Evolutionary conservation across 1,139 yeast genomes (phyloP).

Genomic region (Candida anutae): DNA sequence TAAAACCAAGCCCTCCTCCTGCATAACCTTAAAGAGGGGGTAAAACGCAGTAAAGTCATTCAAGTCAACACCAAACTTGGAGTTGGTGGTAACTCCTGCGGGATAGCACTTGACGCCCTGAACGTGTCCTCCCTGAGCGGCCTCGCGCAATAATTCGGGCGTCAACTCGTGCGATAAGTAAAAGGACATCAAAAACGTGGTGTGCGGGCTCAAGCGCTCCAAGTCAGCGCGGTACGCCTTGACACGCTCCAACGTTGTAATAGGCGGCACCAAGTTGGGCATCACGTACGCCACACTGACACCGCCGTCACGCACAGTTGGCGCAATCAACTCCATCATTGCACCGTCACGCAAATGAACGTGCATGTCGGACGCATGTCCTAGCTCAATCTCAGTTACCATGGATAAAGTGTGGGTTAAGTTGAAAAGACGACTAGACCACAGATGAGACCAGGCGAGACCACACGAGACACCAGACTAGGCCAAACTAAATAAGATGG

Average conservation of each 20-base stretch:
- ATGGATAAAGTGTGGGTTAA: too few relatives aligned
- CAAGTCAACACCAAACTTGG: slow-evolving; percentile 87
- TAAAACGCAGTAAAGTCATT: slow-evolving; percentile 83
- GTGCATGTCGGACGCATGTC: slow-evolving; percentile 90
- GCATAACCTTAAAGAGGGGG: slow-evolving; percentile 85
- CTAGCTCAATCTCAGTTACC: slow-evolving; percentile 46
- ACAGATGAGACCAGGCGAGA: too few relatives aligned
- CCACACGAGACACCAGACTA: too few relatives aligned
- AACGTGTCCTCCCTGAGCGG: slow-evolving; percentile 65
- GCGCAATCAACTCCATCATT: slow-evolving; percentile 88
- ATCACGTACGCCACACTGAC: slow-evolving; percentile 84
- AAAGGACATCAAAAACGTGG: slow-evolving; percentile 87
- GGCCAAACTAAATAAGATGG: too few relatives aligned
- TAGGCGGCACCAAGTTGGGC: slow-evolving; percentile 95
- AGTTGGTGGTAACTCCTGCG: slow-evolving; percentile 97
- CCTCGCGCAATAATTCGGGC: slow-evolving; percentile 75
- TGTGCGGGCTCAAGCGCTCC: slow-evolving; percentile 65
- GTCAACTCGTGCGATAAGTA: slow-evolving; percentile 73
- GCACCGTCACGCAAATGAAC: slow-evolving; percentile 91
- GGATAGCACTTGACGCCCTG: slow-evolving; percentile 94
- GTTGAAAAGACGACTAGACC: too few relatives aligned
- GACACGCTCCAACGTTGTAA: slow-evolving; percentile 73
- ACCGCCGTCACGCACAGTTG: slow-evolving; percentile 87
- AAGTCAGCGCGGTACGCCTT: slow-evolving; percentile 59
- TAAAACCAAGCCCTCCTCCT: slow-evolving; percentile 64